Evolutionary conservation across 805 yeast species (phyloP).

Genomic region (Lipomyces sp.): DNA sequence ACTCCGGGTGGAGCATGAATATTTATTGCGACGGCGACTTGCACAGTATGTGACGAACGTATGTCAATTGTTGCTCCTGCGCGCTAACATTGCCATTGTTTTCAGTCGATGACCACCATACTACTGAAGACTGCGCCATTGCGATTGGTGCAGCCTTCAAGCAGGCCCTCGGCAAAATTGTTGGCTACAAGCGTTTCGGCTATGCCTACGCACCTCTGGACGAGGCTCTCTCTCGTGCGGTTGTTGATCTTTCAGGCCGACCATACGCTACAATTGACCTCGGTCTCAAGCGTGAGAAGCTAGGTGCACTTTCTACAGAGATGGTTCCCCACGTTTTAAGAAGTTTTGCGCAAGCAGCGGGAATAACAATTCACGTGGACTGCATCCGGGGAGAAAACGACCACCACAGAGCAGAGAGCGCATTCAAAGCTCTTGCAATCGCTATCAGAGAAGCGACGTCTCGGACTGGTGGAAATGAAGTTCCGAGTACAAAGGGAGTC

Average conservation of each 20-base stretch:
- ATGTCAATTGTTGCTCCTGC: background rate
- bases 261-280: constrained; percentile 88
- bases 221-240: constrained; percentile 93
- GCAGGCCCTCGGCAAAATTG: constrained; percentile 80
- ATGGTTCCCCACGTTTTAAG: constrained; percentile 98
- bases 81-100: background rate
- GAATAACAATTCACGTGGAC: constrained; percentile 89
- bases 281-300: constrained; percentile 86
- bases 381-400: constrained; percentile 91
- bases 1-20: constrained; percentile 90
- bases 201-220: constrained; percentile 92
- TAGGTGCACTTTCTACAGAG: constrained; percentile 89
- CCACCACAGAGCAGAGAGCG: constrained; percentile 94
- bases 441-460: constrained; percentile 86
- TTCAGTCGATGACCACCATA: constrained; percentile 85
- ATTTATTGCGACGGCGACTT: constrained; percentile 91
- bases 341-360: constrained; percentile 90
- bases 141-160: constrained; percentile 88
- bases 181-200: constrained; percentile 92
- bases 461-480: constrained; percentile 74
- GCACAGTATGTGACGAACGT: constrained; percentile 45
- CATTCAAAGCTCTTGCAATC: constrained; percentile 92
- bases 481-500: constrained; percentile 96
- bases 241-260: constrained; percentile 90
- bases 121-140: constrained; percentile 93